Evolutionary conservation across 2,329 filamentous ascomycete genomes (phyloP).

Genomic region (Neoarthrinium moseri): DNA sequence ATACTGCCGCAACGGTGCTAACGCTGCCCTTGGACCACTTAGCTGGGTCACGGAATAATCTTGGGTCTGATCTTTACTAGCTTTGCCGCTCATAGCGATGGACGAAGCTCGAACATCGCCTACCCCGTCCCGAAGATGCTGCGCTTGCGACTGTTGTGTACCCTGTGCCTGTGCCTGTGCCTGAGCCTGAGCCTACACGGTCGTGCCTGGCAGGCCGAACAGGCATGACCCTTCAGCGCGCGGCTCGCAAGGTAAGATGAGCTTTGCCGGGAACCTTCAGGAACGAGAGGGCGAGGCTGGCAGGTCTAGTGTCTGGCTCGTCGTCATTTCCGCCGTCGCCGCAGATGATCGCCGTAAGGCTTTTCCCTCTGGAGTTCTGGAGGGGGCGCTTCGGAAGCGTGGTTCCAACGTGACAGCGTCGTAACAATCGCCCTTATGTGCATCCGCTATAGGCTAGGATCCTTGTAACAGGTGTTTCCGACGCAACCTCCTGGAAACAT

Average conservation of each 20-base stretch:
- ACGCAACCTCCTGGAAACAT: neutral
- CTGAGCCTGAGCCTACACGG: too few species aligned
- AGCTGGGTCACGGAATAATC: slow-evolving; percentile 6
- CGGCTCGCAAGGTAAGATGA: neutral
- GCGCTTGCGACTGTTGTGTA: too few species aligned
- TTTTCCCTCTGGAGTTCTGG: neutral
- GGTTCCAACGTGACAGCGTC: slow-evolving; percentile 1
- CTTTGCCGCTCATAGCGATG: neutral
- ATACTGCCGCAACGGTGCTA: slow-evolving; percentile 5
- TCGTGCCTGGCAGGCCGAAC: too few species aligned
- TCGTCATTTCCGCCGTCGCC: neutral
- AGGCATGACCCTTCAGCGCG: neutral
- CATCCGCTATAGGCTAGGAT: neutral
- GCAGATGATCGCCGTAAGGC: neutral
- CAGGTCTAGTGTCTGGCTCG: neutral
- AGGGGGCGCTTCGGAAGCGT: neutral
- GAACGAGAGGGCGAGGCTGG: too few species aligned
- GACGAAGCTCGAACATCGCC: too few species aligned
- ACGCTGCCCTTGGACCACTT: slow-evolving; percentile 8
- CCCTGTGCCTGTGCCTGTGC: too few species aligned
- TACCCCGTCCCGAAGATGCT: too few species aligned
- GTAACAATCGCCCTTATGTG: neutral
- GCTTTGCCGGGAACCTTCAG: too few species aligned
- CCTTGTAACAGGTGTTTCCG: slow-evolving; percentile 6
- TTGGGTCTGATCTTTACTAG: neutral